Conservation (phyloP, 148 eudicot genomes). For the Camellia sinensis region DNA sequence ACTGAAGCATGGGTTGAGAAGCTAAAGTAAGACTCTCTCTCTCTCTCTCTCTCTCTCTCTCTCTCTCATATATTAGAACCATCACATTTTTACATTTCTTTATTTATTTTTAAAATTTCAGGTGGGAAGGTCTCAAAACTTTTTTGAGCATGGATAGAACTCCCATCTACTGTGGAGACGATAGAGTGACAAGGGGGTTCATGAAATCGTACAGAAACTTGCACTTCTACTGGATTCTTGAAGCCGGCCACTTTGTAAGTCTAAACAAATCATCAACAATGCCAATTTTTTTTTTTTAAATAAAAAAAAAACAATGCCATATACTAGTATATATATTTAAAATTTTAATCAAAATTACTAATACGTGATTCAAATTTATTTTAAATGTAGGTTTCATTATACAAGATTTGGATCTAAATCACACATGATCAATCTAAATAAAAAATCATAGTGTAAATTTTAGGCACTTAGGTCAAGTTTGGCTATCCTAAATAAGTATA, state of each 20-base stretch:
- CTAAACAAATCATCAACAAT: background rate
- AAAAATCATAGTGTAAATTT: too few relatives aligned
- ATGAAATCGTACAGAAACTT: conserved; percentile 65
- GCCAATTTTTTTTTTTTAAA: too few relatives aligned
- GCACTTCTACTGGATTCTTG: conserved; percentile 94
- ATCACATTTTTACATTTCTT: background rate
- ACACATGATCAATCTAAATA: too few relatives aligned
- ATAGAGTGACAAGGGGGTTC: conserved; percentile 54
- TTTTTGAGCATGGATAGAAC: conserved; percentile 51
- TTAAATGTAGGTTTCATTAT: too few relatives aligned
- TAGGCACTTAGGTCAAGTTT: too few relatives aligned
- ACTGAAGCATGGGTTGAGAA: conserved; percentile 90
- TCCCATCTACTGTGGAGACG: conserved; percentile 60
- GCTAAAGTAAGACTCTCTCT: conserved; percentile 51
- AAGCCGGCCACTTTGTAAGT: conserved; percentile 94
- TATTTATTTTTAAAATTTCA: conserved; percentile 10
- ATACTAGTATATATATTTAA: too few relatives aligned
- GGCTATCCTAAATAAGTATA: too few relatives aligned
- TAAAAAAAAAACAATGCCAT: too few relatives aligned
- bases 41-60: background rate
- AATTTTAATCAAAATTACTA: too few relatives aligned
- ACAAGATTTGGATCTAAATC: too few relatives aligned
- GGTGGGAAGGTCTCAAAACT: conserved; percentile 77
- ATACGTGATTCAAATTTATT: too few relatives aligned
- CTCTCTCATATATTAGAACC: background rate